Percentiles rank a stretch among this genome's conserved stretches.
Evolutionary conservation across 2,329 filamentous ascomycete genomes (phyloP).

Genomic region (Dothistroma pini): DNA sequence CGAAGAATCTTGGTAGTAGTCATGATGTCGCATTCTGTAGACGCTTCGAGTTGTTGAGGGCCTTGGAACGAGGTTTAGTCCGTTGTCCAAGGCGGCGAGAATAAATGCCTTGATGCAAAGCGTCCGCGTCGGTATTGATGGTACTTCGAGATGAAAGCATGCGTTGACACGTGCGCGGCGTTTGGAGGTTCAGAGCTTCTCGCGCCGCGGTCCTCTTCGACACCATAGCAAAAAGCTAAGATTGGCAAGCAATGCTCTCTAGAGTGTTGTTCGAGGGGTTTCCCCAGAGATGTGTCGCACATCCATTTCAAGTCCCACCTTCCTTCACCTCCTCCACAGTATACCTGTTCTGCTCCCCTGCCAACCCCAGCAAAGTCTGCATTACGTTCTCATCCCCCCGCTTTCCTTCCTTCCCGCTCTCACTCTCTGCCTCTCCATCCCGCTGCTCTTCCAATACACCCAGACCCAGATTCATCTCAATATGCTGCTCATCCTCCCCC

Average conservation of each 20-base stretch:
- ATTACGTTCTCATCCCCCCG: constrained; percentile 2
- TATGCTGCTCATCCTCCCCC: constrained; percentile 32
- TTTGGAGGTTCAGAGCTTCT: too few relatives aligned
- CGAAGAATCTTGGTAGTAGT: not conserved
- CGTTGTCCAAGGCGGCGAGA: too few relatives aligned
- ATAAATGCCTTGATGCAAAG: too few relatives aligned
- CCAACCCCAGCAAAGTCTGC: constrained; percentile 2
- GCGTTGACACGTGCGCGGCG: too few relatives aligned
- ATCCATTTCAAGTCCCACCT: not conserved
- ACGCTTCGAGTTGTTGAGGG: not conserved
- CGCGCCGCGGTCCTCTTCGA: too few relatives aligned
- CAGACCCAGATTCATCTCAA: constrained; percentile 37
- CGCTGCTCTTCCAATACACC: constrained; percentile 33
- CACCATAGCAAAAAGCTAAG: too few relatives aligned
- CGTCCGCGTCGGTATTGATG: too few relatives aligned
- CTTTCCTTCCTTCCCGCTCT: not conserved
- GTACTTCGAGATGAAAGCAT: too few relatives aligned
- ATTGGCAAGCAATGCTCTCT: not conserved
- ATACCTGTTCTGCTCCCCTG: not conserved
- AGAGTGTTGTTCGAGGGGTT: not conserved
- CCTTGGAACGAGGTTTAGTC: not conserved
- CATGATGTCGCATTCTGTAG: not conserved
- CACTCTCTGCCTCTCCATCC: not conserved
- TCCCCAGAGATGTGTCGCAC: not conserved
- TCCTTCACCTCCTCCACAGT: constrained; percentile 4